Conservation (phyloP, 2,329 filamentous ascomycete species). For the Beauveria sp. region DNA sequence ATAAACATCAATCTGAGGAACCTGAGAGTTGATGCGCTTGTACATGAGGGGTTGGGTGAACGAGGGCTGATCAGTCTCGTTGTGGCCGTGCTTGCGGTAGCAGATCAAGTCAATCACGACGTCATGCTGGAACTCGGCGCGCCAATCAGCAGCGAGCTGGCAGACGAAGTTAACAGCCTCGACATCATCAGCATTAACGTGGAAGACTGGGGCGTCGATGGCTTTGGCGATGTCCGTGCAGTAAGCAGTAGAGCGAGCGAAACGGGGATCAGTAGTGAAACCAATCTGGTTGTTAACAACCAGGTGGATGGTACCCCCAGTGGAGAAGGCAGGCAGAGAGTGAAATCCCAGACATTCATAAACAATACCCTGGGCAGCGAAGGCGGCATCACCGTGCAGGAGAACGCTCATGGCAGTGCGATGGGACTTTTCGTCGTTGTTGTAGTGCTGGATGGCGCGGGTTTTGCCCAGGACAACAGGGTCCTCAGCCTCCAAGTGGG, state of each 20-base stretch:
- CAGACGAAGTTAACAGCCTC: slow-evolving; percentile 98
- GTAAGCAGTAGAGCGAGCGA: slow-evolving; percentile 94
- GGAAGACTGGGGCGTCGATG: slow-evolving; percentile 96
- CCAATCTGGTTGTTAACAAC: slow-evolving; percentile 99
- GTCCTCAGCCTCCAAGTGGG: slow-evolving; percentile 95
- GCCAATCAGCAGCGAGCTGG: slow-evolving; percentile 95
- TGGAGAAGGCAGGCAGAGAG: slow-evolving; percentile 90
- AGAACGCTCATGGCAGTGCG: slow-evolving; percentile 90
- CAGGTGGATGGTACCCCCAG: slow-evolving; percentile 92
- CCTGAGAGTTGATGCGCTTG: slow-evolving; percentile 85
- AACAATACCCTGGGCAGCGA: slow-evolving; percentile 92
- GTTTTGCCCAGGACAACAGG: slow-evolving; percentile 97
- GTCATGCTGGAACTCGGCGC: slow-evolving; percentile 96
- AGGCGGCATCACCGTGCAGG: slow-evolving; percentile 93
- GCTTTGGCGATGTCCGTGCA: slow-evolving; percentile 99
- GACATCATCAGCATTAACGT: slow-evolving; percentile 97
- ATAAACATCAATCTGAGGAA: slow-evolving; percentile 83
- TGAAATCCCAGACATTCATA: slow-evolving; percentile 99
- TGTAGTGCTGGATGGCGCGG: slow-evolving; percentile 96
- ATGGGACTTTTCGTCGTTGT: slow-evolving; percentile 87
- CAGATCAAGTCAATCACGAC: slow-evolving; percentile 97
- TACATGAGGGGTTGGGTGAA: slow-evolving; percentile 99
- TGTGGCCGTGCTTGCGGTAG: slow-evolving; percentile 98
- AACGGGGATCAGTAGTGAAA: slow-evolving; percentile 97
- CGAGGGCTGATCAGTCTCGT: slow-evolving; percentile 97